Conservation (phyloP, 352 stramenopile species). For the Peronospora destructor region DNA sequence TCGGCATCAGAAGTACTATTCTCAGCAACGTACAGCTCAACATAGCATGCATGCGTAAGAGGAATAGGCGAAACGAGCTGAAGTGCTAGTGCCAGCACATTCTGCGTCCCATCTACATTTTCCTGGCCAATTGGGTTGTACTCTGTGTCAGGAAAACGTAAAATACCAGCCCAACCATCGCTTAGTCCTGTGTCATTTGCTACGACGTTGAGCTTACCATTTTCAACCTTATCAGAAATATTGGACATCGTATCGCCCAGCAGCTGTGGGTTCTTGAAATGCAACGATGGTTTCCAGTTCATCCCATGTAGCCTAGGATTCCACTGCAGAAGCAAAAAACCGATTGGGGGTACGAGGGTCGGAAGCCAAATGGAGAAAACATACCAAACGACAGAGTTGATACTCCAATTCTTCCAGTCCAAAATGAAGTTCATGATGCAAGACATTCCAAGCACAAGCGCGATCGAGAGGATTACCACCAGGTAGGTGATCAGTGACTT, state of each 20-base stretch:
- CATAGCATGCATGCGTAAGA: constrained; percentile 63
- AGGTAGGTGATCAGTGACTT: constrained; percentile 78
- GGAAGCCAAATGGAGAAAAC: constrained; percentile 74
- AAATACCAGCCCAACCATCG: constrained; percentile 62
- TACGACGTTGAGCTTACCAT: constrained; percentile 21
- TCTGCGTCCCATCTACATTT: constrained; percentile 51
- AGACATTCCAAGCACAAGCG: constrained; percentile 51
- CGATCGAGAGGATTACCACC: constrained; percentile 65
- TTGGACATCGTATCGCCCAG: constrained; percentile 30
- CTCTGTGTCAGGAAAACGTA: constrained; percentile 65
- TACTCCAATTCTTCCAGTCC: constrained; percentile 51
- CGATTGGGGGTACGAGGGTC: constrained; percentile 61
- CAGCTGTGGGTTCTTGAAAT: constrained; percentile 40
- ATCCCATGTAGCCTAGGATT: constrained; percentile 70
- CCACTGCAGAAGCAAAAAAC: constrained; percentile 81
- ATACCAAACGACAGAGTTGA: constrained; percentile 78
- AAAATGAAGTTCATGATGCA: constrained; percentile 59
- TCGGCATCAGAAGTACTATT: constrained; percentile 30
- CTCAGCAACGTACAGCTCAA: constrained; percentile 71
- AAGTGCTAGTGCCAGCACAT: constrained; percentile 69
- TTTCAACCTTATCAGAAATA: constrained; percentile 46
- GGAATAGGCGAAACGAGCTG: constrained; percentile 58
- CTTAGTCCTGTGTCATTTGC: constrained; percentile 37
- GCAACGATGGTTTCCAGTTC: constrained; percentile 55
- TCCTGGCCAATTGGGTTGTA: constrained; percentile 59